Base-by-base conservation (phyloP, 2,329 filamentous ascomycete species). In the Colletotrichum sidae region DNA sequence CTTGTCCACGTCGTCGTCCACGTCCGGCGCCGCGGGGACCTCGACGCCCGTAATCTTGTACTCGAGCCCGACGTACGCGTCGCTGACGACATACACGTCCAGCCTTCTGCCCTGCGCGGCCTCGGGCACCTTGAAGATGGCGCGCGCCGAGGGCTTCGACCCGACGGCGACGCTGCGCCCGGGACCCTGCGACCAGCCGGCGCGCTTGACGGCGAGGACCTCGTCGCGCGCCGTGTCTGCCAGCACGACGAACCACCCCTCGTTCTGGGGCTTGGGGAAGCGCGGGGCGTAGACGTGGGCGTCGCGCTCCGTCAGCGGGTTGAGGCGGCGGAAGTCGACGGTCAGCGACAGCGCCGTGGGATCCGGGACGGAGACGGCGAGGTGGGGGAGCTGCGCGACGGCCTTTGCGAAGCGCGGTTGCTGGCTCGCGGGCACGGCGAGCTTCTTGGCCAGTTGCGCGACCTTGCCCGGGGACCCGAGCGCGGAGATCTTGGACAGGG, bases 251-350 rank as follows among this genome's bases (percentile, higher is more conserved):
- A 99, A 98, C 86, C 90, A 98, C 0, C 94, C 94, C 74, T 99
- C 96, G 0, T 89, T 96, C 78, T 99, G 96, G 13, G 94, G 89
- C 78, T 99, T 99, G 1, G 95, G 95, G 79, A 97, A 98, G 25
- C 87, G 86, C 3, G 96, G 95, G 0, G 96, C 93, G 72, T 90
- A 97, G 74, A 97, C 91, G 67, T 91, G 87, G 53, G 87, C 89
- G 2, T 94, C 91, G 8, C 84, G 80, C 73, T 91, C 86, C 11
- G 82, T 81, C 4, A 90, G 77, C 1, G 86, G 75, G 76, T 97
- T 97, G 54, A 86, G 80, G 0, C 94, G 88, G 46, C 81, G 83
- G 12, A 97, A 75, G 2, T 80, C 79, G 10, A 96, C 80, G 0
- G 85, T 87, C 3, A 97, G 74, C 0, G 87, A 87, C 2, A 86